These are phyloP conservation scores for Trichoderma sp. DNA, from an alignment of 2,329 filamentous ascomycete species.

Conservation along the genomic window DNA sequence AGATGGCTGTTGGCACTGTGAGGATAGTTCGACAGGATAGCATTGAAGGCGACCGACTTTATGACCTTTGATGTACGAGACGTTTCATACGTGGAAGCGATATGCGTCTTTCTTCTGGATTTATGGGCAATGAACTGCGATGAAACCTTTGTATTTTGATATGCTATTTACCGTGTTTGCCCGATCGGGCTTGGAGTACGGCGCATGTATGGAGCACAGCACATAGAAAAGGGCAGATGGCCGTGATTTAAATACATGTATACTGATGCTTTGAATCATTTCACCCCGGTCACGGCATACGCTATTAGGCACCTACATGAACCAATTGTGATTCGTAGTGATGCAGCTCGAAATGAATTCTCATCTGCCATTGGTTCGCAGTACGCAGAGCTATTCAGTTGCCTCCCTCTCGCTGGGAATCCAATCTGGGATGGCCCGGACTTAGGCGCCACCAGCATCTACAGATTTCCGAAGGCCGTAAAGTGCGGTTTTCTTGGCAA, in stretches of 20 bases:
- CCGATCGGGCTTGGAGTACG: background rate
- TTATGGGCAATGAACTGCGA: background rate
- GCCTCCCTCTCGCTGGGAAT: background rate
- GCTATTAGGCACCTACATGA: background rate
- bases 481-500: background rate
- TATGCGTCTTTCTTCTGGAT: background rate
- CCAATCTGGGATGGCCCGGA: background rate
- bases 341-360: background rate
- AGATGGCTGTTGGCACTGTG: constrained; percentile 41
- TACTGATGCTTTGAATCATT: background rate
- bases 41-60: constrained; percentile 39
- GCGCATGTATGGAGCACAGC: background rate
- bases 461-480: constrained; percentile 4
- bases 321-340: background rate
- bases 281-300: background rate
- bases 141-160: background rate
- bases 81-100: background rate
- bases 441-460: constrained; percentile 8
- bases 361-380: background rate
- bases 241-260: background rate
- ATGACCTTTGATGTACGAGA: constrained; percentile 1
- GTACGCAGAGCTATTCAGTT: background rate
- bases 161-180: background rate
- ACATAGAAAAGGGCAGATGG: background rate
- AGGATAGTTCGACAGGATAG: constrained; percentile 47